phyloP scores from a whole-genome alignment of 768 basidiomycete genomes.

The Rhodotorula paludigena region DNA sequence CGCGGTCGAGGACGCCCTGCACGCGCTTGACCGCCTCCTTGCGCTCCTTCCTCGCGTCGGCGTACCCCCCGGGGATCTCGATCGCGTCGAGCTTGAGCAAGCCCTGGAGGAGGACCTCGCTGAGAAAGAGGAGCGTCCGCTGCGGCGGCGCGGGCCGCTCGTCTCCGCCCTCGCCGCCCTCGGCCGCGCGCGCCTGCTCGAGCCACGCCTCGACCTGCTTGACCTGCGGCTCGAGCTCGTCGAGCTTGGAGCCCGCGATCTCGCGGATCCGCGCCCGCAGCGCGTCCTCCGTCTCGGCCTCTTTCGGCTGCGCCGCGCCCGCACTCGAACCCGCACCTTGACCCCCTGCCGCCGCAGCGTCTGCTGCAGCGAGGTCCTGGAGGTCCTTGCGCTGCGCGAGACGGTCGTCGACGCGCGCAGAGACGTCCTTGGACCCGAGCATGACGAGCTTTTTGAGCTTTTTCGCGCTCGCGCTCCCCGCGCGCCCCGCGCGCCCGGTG shows the following conservation, averaged over 20 bases:
- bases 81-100: constrained; percentile 81
- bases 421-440: constrained; percentile 30
- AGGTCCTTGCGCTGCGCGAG: constrained; percentile 30
- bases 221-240: constrained; percentile 29
- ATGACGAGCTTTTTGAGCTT: constrained; percentile 36
- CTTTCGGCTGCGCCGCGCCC: neutral
- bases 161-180: constrained; percentile 42
- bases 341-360: neutral
- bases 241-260: constrained; percentile 11
- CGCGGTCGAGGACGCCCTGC: constrained; percentile 70
- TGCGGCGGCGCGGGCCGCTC: constrained; percentile 54
- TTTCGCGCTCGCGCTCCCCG: neutral
- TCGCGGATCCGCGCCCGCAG: constrained; percentile 24
- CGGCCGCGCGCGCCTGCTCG: constrained; percentile 29
- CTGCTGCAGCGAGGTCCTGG: constrained; percentile 8
- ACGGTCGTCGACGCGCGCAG: constrained; percentile 32
- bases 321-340: neutral
- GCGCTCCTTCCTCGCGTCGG: constrained; percentile 67
- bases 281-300: constrained; percentile 22
- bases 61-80: constrained; percentile 67
- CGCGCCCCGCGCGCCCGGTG: constrained; percentile 10
- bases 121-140: constrained; percentile 49
- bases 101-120: constrained; percentile 79
- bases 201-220: constrained; percentile 31
- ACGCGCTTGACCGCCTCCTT: constrained; percentile 83